These are phyloP conservation scores for Tolypocladium amazonense DNA, from an alignment of 2,329 filamentous ascomycete genomes.

Conservation along the genomic window DNA sequence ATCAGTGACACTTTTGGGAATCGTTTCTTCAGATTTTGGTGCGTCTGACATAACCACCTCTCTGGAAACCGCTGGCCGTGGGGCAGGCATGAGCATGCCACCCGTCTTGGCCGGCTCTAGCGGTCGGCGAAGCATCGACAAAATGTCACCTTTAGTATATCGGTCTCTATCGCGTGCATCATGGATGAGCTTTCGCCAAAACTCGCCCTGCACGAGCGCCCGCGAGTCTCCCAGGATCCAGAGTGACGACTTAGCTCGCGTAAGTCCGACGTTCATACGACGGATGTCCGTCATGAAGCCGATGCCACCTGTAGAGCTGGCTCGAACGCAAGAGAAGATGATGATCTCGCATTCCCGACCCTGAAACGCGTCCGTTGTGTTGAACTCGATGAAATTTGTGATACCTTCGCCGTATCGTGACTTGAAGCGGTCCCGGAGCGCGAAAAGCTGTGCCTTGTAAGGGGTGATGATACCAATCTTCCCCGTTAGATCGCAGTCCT, in stretches of 20 bases:
- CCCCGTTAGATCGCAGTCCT: slow-evolving; percentile 56
- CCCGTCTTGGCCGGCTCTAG: slow-evolving; percentile 23
- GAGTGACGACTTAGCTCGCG: slow-evolving; percentile 88
- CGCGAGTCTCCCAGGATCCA: slow-evolving; percentile 93
- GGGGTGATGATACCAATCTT: slow-evolving; percentile 97
- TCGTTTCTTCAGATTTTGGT: not conserved
- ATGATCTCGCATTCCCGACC: slow-evolving; percentile 95
- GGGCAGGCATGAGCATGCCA: slow-evolving; percentile 7
- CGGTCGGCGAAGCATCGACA: slow-evolving; percentile 36
- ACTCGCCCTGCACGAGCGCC: slow-evolving; percentile 76
- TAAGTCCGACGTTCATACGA: slow-evolving; percentile 98
- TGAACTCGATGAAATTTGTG: slow-evolving; percentile 80
- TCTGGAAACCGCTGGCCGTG: not conserved
- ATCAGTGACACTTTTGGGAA: not conserved
- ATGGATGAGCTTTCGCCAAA: slow-evolving; percentile 78
- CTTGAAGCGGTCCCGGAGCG: slow-evolving; percentile 67
- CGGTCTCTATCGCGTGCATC: slow-evolving; percentile 65
- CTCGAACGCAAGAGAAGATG: slow-evolving; percentile 96
- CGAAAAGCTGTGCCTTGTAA: slow-evolving; percentile 84
- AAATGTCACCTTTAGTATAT: slow-evolving; percentile 60
- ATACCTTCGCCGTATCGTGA: slow-evolving; percentile 65
- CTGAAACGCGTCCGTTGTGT: slow-evolving; percentile 97
- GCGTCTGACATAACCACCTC: slow-evolving; percentile 6
- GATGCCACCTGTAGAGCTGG: slow-evolving; percentile 84
- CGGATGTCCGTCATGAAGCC: slow-evolving; percentile 97